Conservation (phyloP, 306 rosid species). For the Dalbergia cultrata region DNA sequence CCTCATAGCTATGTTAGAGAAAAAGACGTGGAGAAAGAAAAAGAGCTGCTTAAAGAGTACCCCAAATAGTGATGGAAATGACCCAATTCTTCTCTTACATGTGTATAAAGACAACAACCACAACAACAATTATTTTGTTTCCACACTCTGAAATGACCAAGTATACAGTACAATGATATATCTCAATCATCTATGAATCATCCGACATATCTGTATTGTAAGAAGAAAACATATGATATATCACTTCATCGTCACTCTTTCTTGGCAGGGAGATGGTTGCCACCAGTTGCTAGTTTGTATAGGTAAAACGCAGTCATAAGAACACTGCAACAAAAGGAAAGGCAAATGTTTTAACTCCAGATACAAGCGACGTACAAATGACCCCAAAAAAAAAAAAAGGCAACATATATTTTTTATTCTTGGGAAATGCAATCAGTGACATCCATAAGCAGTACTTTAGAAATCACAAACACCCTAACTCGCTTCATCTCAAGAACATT, state of each 20-base stretch:
- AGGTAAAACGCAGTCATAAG: constrained; percentile 81
- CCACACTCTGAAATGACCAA: constrained; percentile 34
- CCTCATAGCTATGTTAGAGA: constrained; percentile 8
- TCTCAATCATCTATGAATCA: constrained; percentile 25
- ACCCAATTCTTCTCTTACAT: constrained; percentile 13
- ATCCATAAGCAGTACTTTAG: not conserved
- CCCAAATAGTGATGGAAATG: constrained; percentile 7
- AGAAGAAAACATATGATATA: constrained; percentile 2
- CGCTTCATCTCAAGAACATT: not conserved
- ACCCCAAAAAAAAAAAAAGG: too few species aligned
- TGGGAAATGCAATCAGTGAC: constrained; percentile 10
- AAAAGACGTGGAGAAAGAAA: not conserved
- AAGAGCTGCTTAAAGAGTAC: not conserved
- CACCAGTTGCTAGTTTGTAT: constrained; percentile 84
- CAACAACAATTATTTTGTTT: constrained; percentile 30
- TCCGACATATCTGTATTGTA: constrained; percentile 4
- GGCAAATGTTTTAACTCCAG: constrained; percentile 34
- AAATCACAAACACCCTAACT: constrained; percentile 1
- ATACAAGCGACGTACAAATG: not conserved
- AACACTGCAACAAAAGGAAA: constrained; percentile 62
- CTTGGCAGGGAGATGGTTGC: constrained; percentile 83
- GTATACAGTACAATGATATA: constrained; percentile 28
- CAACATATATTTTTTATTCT: too few species aligned
- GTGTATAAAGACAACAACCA: constrained; percentile 22
- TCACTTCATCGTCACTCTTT: constrained; percentile 55